Evolutionary conservation across 305 asterid species (phyloP).

Genomic region (Fraxinus angustifolia): DNA sequence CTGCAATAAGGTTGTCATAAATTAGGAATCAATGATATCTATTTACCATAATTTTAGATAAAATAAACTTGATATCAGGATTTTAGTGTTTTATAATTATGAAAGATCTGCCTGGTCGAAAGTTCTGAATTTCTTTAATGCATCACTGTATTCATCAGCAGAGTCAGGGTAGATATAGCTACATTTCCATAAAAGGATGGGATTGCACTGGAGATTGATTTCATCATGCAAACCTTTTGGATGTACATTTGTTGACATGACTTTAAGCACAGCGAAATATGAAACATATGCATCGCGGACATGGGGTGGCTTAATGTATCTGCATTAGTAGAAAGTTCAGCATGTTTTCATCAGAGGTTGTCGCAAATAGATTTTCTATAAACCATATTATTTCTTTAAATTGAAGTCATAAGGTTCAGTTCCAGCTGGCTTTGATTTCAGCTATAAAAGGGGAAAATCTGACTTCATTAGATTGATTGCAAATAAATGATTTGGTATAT

Average conservation of each 20-base stretch:
- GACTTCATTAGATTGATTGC: slow-evolving; percentile 1
- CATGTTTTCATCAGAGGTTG: background rate
- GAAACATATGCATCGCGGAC: background rate
- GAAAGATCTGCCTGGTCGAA: background rate
- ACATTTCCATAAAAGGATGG: slow-evolving; percentile 10
- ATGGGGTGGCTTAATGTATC: background rate
- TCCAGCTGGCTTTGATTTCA: background rate
- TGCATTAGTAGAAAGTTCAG: background rate
- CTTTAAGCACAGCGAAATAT: background rate
- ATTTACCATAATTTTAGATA: slow-evolving; percentile 12
- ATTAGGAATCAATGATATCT: background rate
- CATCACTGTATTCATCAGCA: background rate
- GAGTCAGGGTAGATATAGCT: background rate
- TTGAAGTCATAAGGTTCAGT: background rate
- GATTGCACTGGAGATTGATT: slow-evolving; percentile 1
- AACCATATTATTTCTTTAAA: background rate
- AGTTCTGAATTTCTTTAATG: background rate
- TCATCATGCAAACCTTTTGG: background rate
- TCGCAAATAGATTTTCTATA: background rate
- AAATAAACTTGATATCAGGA: slow-evolving; percentile 14
- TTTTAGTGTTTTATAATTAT: slow-evolving; percentile 6
- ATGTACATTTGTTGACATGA: slow-evolving; percentile 15
- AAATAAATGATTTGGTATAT: background rate
- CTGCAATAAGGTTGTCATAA: slow-evolving; percentile 11
- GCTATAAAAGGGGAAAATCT: background rate